These are phyloP conservation scores for Pythium aristosporum DNA, from an alignment of 352 stramenopile genomes.

Conservation along the genomic window DNA sequence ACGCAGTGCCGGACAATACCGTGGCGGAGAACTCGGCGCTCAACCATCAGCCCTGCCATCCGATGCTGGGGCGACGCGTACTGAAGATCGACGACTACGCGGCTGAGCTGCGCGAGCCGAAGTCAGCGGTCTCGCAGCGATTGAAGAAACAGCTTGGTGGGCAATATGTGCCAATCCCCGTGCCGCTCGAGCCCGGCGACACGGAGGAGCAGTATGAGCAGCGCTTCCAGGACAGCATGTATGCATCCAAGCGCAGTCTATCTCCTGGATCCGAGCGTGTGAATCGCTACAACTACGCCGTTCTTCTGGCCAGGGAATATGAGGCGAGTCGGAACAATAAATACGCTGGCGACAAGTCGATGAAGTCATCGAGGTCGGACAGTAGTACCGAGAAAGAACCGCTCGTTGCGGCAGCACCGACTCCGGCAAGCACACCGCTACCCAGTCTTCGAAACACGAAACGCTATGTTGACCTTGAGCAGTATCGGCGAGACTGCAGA, in stretches of 20 bases:
- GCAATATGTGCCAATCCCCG: background rate
- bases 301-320: too few relatives aligned
- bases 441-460: background rate
- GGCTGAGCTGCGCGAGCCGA: background rate
- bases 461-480: background rate
- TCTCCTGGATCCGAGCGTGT: too few relatives aligned
- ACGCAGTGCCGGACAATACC: background rate
- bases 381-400: background rate
- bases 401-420: too few relatives aligned
- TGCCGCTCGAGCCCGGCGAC: slow-evolving; percentile 8
- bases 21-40: background rate
- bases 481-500: background rate
- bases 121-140: background rate
- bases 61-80: slow-evolving; percentile 1
- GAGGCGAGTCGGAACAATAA: too few relatives aligned
- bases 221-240: background rate
- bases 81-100: slow-evolving; percentile 1
- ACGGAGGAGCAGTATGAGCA: background rate
- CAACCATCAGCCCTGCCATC: background rate
- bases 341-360: background rate
- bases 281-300: too few relatives aligned
- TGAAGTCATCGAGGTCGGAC: background rate
- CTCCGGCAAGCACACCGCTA: too few relatives aligned
- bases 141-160: background rate
- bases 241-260: too few relatives aligned